phyloP scores from a whole-genome alignment of 768 basidiomycete species.

The Dendrothele bispora region DNA sequence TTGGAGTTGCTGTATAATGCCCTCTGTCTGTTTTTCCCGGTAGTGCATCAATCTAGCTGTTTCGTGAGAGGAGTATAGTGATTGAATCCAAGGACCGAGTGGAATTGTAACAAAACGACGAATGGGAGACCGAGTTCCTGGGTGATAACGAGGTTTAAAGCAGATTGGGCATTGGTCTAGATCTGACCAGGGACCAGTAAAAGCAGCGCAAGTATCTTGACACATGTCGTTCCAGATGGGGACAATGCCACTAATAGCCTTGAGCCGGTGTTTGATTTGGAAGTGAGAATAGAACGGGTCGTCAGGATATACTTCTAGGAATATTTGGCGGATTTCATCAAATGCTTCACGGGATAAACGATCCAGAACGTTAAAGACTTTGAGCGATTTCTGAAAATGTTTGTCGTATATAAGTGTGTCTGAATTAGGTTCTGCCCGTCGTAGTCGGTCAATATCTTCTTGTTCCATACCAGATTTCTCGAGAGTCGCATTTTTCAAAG shows the following conservation, averaged over 20 bases:
- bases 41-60: constrained; percentile 7
- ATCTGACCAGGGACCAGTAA: too few species aligned
- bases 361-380: neutral
- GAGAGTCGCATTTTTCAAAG: neutral
- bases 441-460: too few species aligned
- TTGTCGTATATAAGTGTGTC: neutral
- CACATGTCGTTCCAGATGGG: too few species aligned
- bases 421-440: neutral
- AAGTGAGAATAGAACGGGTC: constrained; percentile 9
- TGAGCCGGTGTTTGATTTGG: too few species aligned
- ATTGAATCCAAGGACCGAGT: constrained; percentile 20
- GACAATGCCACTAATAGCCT: too few species aligned
- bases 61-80: constrained; percentile 13
- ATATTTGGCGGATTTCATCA: neutral
- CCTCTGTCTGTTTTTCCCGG: neutral
- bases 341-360: neutral
- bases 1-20: neutral
- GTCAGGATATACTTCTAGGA: neutral
- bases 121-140: too few species aligned
- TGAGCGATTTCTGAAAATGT: neutral
- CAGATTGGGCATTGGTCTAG: constrained; percentile 26
- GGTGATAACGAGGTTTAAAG: constrained; percentile 22
- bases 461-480: too few species aligned
- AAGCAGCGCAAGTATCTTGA: too few species aligned
- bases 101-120: constrained; percentile 20